Evolutionary conservation across 192 early-diverging fungal genomes (phyloP), one percentile per base, ranked within the genome.

Genomic region (Paraglomus occultum): DNA sequence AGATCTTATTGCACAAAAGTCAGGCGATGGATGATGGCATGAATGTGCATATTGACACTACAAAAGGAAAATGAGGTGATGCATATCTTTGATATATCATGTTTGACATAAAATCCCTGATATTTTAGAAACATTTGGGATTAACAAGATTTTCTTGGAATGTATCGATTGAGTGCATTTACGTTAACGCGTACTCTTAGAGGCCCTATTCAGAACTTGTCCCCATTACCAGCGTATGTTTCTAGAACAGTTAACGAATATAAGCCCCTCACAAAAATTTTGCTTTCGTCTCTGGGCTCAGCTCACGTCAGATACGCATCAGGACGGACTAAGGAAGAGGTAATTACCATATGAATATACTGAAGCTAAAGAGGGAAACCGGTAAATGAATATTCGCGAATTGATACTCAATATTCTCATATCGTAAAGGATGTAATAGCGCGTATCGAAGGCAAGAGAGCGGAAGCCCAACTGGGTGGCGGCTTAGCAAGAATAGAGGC

Each of bases 401-500:
- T 61, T 15, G 14, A 40, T 60, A 45, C 40, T 43, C 8, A 31
- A 11, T 12, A 42, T 67, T 44, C 22, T 39, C 8, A 38, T 44
- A 44, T 22, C 44, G 38, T 63, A 31, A 31, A 82, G 73, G 76
- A 75, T 54, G 76, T 76, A 44, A 70, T 83, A 40, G 70, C 63
- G 42, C 73, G 73, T 66, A 81, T 93, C 72, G 81, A 86, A 53
- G 72, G 52, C 15, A 93, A 95, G 76, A 84, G 95, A 43, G 77
- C 84, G 58, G 87, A 89, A 43, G 84, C 94, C 8, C 71, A 82
- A 2, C 53, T 87, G 14, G 95, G 95, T 55, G 95, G 95, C 44
- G 95, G 95, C 20, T 71, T 83, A 49, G 84, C 87, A 66, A 84
- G 90, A 61, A 91, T 93, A 57, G 87, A 84, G 52, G 83, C 88